Conservation (phyloP, 1,284 basidiomycete species). For the Boletus smithii region DNA sequence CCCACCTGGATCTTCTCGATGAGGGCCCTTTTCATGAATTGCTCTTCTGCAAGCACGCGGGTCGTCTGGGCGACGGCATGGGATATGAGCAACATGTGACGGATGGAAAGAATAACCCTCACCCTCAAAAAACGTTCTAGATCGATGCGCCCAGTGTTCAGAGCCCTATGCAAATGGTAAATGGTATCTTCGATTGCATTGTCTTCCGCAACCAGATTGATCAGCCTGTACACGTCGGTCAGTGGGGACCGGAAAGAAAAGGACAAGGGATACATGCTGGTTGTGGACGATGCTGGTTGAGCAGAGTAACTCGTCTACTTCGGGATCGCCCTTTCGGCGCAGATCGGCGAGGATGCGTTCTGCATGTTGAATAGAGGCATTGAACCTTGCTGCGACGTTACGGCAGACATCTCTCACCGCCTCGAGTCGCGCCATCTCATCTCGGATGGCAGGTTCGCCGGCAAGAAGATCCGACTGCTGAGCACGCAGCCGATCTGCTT, state of each 20-base stretch:
- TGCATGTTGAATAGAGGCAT: conserved; percentile 58
- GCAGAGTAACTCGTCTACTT: conserved; percentile 93
- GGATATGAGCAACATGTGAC: conserved; percentile 26
- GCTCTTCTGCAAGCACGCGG: conserved; percentile 86
- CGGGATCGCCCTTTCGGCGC: conserved; percentile 70
- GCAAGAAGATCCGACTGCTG: conserved; percentile 82
- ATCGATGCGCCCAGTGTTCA: conserved; percentile 90
- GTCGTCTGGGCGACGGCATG: conserved; percentile 58
- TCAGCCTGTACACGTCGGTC: conserved; percentile 54
- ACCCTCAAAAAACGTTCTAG: conserved; percentile 90
- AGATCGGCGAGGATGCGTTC: conserved; percentile 69
- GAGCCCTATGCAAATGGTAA: conserved; percentile 92
- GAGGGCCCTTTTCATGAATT: conserved; percentile 89
- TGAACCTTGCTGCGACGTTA: conserved; percentile 68
- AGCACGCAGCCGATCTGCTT: conserved; percentile 73
- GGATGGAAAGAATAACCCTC: conserved; percentile 23
- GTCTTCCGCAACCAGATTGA: conserved; percentile 97
- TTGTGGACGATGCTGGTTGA: conserved; percentile 94
- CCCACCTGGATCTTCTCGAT: conserved; percentile 81
- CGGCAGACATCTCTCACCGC: conserved; percentile 93
- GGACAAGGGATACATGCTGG: conserved; percentile 61
- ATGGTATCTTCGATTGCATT: conserved; percentile 98
- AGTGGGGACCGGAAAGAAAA: conserved; percentile 11
- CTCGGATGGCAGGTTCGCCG: conserved; percentile 88
- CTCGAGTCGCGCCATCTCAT: conserved; percentile 93